Percentiles rank a stretch among this genome's conserved stretches.
Conservation (phyloP, 148 eudicot genomes). For the Selenicereus undatus region DNA sequence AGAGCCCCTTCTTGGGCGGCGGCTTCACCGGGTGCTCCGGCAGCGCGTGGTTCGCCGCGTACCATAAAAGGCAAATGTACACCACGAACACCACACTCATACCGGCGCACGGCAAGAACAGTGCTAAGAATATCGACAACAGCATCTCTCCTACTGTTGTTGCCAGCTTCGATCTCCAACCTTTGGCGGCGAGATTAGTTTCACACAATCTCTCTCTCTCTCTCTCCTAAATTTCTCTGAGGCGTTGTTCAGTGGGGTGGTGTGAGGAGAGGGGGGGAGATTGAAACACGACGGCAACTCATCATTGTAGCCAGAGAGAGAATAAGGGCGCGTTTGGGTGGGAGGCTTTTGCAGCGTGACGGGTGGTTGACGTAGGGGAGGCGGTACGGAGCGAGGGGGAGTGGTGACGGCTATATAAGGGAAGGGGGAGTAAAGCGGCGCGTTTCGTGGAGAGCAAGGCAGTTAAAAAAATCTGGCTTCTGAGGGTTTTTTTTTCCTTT, state of each 20-base stretch:
- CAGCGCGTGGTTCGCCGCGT: constrained; percentile 30
- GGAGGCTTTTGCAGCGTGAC: background rate
- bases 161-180: background rate
- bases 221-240: background rate
- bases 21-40: constrained; percentile 43
- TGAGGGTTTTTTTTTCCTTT: background rate
- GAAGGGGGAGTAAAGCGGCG: constrained; percentile 4
- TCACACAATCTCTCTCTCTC: too few species aligned
- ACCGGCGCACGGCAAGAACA: constrained; percentile 77
- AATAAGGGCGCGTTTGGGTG: background rate
- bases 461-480: background rate
- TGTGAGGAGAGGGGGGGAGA: constrained; percentile 12
- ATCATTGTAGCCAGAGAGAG: constrained; percentile 9
- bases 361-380: constrained; percentile 18
- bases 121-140: constrained; percentile 56
- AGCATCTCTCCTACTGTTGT: constrained; percentile 30
- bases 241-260: constrained; percentile 1
- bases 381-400: background rate
- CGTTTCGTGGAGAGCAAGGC: constrained; percentile 8
- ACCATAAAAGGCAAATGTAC: constrained; percentile 69
- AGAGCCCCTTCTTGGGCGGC: constrained; percentile 39
- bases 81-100: constrained; percentile 69
- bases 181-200: background rate
- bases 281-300: constrained; percentile 1
- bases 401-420: constrained; percentile 23